Percentiles rank a stretch among this genome's conserved stretches.
These are phyloP conservation scores for Corynascus novoguineensis DNA, from an alignment of 495 filamentous ascomycete genomes.

Conservation along the genomic window DNA sequence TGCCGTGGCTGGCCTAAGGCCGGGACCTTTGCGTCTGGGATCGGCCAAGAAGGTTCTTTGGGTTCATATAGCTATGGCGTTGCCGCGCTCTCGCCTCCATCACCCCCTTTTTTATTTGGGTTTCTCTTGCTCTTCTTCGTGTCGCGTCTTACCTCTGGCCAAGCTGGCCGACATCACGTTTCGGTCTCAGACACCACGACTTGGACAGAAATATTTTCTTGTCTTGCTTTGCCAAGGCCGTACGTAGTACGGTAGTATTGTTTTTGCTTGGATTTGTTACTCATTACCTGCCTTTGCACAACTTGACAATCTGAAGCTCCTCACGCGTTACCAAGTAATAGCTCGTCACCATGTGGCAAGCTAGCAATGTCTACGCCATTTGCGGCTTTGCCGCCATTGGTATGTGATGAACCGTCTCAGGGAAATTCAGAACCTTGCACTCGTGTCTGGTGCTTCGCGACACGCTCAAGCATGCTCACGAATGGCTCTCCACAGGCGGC, in stretches of 20 bases:
- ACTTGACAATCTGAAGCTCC: neutral
- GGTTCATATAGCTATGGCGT: neutral
- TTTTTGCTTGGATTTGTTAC: neutral
- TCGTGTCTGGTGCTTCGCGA: neutral
- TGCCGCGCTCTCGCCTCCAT: neutral
- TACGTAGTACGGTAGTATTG: too few species aligned
- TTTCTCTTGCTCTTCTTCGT: neutral
- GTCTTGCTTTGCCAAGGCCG: neutral
- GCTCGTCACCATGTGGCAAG: conserved; percentile 32
- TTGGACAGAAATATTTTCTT: neutral
- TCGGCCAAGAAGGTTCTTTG: neutral
- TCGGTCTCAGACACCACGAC: too few species aligned
- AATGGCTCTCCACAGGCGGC: conserved; percentile 41
- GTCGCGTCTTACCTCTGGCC: neutral
- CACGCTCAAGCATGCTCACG: conserved; percentile 1
- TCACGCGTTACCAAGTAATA: neutral
- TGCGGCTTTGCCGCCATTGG: conserved; percentile 64
- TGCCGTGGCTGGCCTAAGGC: neutral
- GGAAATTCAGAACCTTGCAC: neutral
- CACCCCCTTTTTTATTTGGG: too few species aligned
- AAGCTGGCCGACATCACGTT: neutral
- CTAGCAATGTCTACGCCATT: conserved; percentile 56
- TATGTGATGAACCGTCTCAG: conserved; percentile 27
- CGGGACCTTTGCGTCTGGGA: neutral
- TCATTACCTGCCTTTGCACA: neutral